Evolutionary conservation across 1,284 basidiomycete species (phyloP), one percentile per base, ranked within the genome.

Genomic region (Coniophora puteana): DNA sequence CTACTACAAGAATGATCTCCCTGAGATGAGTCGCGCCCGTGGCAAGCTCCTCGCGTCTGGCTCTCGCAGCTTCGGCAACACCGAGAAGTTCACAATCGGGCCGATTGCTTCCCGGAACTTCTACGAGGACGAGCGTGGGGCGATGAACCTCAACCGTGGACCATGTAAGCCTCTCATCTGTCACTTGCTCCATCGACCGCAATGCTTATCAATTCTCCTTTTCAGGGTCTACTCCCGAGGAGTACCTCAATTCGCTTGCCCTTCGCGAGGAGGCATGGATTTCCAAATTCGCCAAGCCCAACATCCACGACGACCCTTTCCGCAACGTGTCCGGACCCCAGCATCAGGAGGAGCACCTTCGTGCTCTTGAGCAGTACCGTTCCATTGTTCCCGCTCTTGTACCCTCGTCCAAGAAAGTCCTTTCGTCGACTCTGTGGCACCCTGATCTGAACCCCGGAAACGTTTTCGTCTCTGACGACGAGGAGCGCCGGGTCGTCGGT

Each of bases 341-440:
- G 37, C 21, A 33, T 25, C 38, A 47, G 36, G 40, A 41, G 37
- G 49, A 46, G 18, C 52, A 59, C 43, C 45, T 53, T 14, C 45
- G 39, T 23, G 41, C 50, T 24, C 46, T 59, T 18, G 33, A 48
- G 37, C 47, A 50, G 46, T 56, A 45, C 44, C 42, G 42, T 34
- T 43, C 43, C 20, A 38, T 55, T 16, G 34, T 58, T 11, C 57
- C 54, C n/a, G 43, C 49, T 30, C 38, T 60, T 20, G 25, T 59
- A 17, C 59, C 57, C 4, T 34, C 38, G n/a, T 14, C 39, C 25
- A 35, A 32, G 30, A 48, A 45, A 35, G 43, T 43, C 34, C 38
- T 30, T 36, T 39, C 42, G 20, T 46, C 55, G 28, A 52, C 46
- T 22, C 37, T 67, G 10, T 63, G 63, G 59, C 63, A 67, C 46